phyloP scores from a whole-genome alignment of 768 basidiomycete species.

The Suillus brevipes region DNA sequence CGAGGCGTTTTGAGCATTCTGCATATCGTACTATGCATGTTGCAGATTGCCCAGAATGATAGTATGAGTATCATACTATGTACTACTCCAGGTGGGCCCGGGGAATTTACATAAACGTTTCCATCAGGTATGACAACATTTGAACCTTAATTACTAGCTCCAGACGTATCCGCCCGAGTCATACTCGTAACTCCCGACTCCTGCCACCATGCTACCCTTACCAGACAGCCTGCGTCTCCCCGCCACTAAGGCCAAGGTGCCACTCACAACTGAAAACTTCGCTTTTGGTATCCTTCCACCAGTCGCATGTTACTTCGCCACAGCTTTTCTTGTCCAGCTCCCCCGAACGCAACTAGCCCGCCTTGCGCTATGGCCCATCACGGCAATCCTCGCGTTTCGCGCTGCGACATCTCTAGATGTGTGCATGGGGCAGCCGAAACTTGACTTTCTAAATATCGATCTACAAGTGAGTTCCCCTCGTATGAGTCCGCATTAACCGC shows the following conservation, averaged over 20 bases:
- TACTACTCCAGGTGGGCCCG: too few species aligned
- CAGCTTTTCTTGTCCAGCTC: slow-evolving; percentile 50
- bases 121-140: too few species aligned
- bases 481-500: too few species aligned
- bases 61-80: too few species aligned
- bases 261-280: slow-evolving; percentile 37
- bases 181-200: too few species aligned
- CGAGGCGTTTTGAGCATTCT: too few species aligned
- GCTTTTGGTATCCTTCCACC: slow-evolving; percentile 41
- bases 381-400: slow-evolving; percentile 43
- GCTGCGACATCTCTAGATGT: slow-evolving; percentile 27
- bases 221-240: slow-evolving; percentile 11
- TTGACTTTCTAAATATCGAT: slow-evolving; percentile 9
- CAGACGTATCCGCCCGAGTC: too few species aligned
- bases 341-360: slow-evolving; percentile 46
- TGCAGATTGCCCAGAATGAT: too few species aligned
- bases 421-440: slow-evolving; percentile 2
- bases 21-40: too few species aligned
- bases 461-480: slow-evolving; percentile 13
- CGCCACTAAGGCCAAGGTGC: slow-evolving; percentile 6
- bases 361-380: slow-evolving; percentile 46
- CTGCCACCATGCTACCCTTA: not conserved
- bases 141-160: too few species aligned
- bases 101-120: too few species aligned
- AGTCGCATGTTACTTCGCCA: slow-evolving; percentile 44